Percentiles rank a stretch among this genome's conserved stretches.
Conservation (phyloP, 2,329 filamentous ascomycete species). For the Fusarium austroafricanum region DNA sequence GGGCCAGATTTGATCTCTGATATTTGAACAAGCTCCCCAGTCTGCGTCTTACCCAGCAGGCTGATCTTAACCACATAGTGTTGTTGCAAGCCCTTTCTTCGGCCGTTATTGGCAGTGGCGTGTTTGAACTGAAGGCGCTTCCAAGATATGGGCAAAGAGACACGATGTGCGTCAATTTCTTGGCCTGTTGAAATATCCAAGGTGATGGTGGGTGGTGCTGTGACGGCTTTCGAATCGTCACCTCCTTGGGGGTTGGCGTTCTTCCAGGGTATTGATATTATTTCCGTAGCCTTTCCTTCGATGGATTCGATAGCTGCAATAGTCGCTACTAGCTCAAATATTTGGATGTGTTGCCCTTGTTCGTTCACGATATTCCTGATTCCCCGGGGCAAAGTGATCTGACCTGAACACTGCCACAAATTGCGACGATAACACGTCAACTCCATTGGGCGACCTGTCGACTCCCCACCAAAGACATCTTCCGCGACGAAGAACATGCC, state of each 20-base stretch:
- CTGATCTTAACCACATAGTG: conserved; percentile 92
- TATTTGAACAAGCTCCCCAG: conserved; percentile 75
- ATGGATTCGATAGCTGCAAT: conserved; percentile 92
- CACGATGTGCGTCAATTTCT: conserved; percentile 81
- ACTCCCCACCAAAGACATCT: conserved; percentile 76
- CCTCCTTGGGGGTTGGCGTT: conserved; percentile 69
- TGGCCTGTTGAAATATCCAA: conserved; percentile 68
- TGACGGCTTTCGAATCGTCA: conserved; percentile 62
- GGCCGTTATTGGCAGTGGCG: conserved; percentile 94
- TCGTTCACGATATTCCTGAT: conserved; percentile 77
- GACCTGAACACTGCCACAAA: conserved; percentile 93
- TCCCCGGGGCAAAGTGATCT: conserved; percentile 80
- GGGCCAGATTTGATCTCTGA: conserved; percentile 90
- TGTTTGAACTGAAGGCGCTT: conserved; percentile 96
- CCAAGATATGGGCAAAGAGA: conserved; percentile 89
- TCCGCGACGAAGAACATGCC: conserved; percentile 92
- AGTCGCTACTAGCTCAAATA: conserved; percentile 81
- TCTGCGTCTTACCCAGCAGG: conserved; percentile 79
- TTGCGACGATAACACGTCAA: conserved; percentile 96
- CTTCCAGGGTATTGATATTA: conserved; percentile 98
- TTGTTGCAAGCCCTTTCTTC: conserved; percentile 93
- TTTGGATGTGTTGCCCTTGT: conserved; percentile 80
- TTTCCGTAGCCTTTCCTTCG: conserved; percentile 90
- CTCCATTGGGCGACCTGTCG: conserved; percentile 73
- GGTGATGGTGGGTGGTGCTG: conserved; percentile 65